Evolutionary conservation across 495 filamentous ascomycete genomes (phyloP).

Genomic region (Annulohypoxylon bovei): DNA sequence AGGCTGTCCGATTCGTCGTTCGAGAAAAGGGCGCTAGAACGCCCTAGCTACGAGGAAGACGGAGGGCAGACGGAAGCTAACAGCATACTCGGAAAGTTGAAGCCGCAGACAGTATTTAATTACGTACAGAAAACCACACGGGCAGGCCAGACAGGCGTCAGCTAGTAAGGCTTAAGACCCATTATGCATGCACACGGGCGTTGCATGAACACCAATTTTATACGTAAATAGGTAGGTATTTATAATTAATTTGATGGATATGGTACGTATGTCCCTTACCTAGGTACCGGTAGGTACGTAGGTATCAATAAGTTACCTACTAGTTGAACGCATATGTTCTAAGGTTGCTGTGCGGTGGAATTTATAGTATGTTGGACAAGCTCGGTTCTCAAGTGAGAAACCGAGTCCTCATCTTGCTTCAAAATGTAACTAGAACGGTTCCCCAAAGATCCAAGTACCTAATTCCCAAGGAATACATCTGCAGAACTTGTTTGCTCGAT

Average conservation of each 20-base stretch:
- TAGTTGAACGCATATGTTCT: too few species aligned
- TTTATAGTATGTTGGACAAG: background rate
- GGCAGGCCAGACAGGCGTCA: background rate
- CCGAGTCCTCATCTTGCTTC: background rate
- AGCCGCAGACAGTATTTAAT: conserved; percentile 9
- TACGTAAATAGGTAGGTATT: too few species aligned
- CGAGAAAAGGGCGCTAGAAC: conserved; percentile 1
- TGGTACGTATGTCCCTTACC: too few species aligned
- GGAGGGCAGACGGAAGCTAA: background rate
- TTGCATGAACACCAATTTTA: background rate
- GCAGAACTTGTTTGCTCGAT: background rate
- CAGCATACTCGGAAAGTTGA: background rate
- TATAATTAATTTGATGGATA: background rate
- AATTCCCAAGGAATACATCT: background rate
- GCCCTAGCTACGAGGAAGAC: background rate
- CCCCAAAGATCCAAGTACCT: conserved; percentile 1
- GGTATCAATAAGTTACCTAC: too few species aligned
- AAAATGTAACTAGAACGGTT: background rate
- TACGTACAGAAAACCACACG: conserved; percentile 29
- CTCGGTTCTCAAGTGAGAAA: background rate
- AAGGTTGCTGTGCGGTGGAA: background rate
- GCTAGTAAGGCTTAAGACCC: background rate
- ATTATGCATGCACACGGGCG: background rate
- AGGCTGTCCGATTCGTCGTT: conserved; percentile 2
- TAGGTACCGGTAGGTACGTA: too few species aligned